phyloP scores from a whole-genome alignment of 2,329 filamentous ascomycete genomes.

The Capronia epimyces region DNA sequence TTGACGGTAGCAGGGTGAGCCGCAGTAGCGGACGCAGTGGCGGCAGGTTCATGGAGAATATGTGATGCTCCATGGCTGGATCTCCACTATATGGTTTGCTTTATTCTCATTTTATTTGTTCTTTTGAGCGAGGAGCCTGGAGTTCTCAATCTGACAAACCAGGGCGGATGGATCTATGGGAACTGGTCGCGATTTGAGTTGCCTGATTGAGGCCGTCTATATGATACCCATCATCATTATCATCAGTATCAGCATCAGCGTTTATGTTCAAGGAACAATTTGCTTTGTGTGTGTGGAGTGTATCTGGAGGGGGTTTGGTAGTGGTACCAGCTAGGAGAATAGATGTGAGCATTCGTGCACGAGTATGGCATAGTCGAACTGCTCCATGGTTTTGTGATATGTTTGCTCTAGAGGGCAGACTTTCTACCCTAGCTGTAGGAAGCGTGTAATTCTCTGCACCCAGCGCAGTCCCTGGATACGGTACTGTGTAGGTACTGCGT shows the following conservation, averaged over 20 bases:
- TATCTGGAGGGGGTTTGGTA: too few relatives aligned
- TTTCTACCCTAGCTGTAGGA: too few relatives aligned
- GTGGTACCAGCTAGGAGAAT: too few relatives aligned
- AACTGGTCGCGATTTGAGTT: background rate
- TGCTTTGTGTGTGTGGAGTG: too few relatives aligned
- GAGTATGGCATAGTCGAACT: too few relatives aligned
- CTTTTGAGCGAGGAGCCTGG: background rate
- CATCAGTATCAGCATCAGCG: background rate
- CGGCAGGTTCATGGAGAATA: conserved; percentile 38
- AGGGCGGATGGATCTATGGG: background rate
- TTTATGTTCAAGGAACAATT: too few relatives aligned
- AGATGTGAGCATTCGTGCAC: too few relatives aligned
- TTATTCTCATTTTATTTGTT: background rate
- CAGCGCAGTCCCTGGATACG: too few relatives aligned
- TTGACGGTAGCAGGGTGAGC: conserved; percentile 40
- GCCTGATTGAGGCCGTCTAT: conserved; percentile 13
- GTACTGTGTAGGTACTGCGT: too few relatives aligned
- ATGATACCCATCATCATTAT: conserved; percentile 13
- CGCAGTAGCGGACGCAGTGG: conserved; percentile 32
- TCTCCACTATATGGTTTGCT: background rate
- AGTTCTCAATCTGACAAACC: background rate
- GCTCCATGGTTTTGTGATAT: too few relatives aligned
- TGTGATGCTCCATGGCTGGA: conserved; percentile 18
- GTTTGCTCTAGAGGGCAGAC: too few relatives aligned
- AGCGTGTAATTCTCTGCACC: too few relatives aligned